These are phyloP conservation scores for Podaxis mareebaensis DNA, from an alignment of 768 basidiomycete species.

Conservation along the genomic window DNA sequence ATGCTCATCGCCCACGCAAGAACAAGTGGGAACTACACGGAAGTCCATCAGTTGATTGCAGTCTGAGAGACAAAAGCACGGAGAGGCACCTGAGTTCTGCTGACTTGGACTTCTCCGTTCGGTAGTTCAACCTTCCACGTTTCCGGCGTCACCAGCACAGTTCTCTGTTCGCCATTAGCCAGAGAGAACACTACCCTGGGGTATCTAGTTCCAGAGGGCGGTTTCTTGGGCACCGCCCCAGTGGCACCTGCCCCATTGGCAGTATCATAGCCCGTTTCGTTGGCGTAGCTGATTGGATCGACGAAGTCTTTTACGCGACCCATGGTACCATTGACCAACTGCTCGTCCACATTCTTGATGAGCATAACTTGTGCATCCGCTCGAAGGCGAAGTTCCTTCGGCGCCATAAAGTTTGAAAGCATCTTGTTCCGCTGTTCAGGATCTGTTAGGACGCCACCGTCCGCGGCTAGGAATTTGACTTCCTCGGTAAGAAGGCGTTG, in stretches of 20 bases:
- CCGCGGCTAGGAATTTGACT: conserved; percentile 55
- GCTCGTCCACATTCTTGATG: conserved; percentile 91
- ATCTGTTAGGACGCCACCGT: conserved; percentile 62
- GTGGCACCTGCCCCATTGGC: conserved; percentile 27
- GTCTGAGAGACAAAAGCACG: not conserved
- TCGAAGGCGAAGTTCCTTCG: conserved; percentile 65
- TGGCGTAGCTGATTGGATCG: conserved; percentile 48
- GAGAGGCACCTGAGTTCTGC: conserved; percentile 69
- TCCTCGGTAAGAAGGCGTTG: conserved; percentile 52
- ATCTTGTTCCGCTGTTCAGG: conserved; percentile 67
- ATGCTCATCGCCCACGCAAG: conserved; percentile 98
- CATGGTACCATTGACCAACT: conserved; percentile 92
- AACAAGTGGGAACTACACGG: conserved; percentile 76
- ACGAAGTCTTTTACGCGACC: conserved; percentile 80
- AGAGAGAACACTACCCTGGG: conserved; percentile 82
- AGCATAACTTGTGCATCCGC: conserved; percentile 91
- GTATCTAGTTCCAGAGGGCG: conserved; percentile 30
- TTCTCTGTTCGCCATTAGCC: conserved; percentile 54
- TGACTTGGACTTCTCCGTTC: conserved; percentile 81
- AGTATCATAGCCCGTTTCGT: conserved; percentile 24
- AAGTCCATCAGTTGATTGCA: conserved; percentile 2
- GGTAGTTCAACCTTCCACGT: conserved; percentile 86
- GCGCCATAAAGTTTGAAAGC: conserved; percentile 91
- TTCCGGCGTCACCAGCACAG: conserved; percentile 66
- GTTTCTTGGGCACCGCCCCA: conserved; percentile 29